Evolutionary conservation across 192 early-diverging fungal species (phyloP), one percentile per base, ranked within the genome.

Genomic region (Gaertneriomyces semiglobifer): DNA sequence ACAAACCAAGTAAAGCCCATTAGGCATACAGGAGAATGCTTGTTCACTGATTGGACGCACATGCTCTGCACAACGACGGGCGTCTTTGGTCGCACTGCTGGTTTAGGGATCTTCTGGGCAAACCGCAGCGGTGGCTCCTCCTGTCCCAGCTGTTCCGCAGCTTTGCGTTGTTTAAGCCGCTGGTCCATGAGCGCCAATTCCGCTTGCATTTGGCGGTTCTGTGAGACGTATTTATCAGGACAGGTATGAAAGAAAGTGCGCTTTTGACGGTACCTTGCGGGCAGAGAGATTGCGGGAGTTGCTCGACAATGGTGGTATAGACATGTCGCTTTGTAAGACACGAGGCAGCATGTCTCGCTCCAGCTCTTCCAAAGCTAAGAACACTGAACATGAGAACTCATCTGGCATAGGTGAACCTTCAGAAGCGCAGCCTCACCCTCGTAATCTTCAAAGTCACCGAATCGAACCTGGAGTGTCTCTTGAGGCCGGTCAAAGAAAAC

Each of bases 181-280:
- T 66, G 11, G 46, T 76, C 72, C 79, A 86, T 82, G 19, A 76
- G 60, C 44, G 68, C 69, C n/a, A 86, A 68, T 53, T 86, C 79
- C 53, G 81, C 72, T 40, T 82, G 77, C 38, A 84, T 50, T 33
- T 85, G 79, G 14, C 57, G 44, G 56, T 84, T 81, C 78, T 79
- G 47, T 12, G 40, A 20, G 18, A 55, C 16, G 11, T 10, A 14
- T 12, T 33, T 33, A 33, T 33, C 25, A 33, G 25, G 1, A 33
- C 25, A 66, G 47, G n/a, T n/a, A 16, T 9, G 16, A 67, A 14
- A 63, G 9, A 66, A 53, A 52, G 12, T 67, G 45, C 40, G 4
- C 12, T 25, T 64, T 12, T 12, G 18, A 12, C 11, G 50, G 38
- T 48, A 74, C 77, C 56, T 58, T 60, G 46, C 83, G 60, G 7